Evolutionary conservation across 148 eudicot species (phyloP), one percentile per base, ranked within the genome.

Genomic region (Chenopodium quinoa): DNA sequence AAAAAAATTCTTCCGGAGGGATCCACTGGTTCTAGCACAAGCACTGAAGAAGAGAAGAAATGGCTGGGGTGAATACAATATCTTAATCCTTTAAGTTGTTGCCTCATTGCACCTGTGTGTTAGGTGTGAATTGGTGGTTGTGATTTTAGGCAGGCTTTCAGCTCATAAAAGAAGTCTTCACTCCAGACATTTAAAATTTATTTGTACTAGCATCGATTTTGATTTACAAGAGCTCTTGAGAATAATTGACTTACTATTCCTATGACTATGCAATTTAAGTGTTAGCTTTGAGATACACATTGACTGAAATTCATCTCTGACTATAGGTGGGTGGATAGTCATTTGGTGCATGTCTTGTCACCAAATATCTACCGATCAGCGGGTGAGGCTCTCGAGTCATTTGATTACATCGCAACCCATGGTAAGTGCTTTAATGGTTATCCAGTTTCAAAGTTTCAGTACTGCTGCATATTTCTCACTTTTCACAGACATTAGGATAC

Each of bases 261-360:
- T n/a, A 10, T 23, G 50, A 37, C 52, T 52, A 16, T 73, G 13
- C 7, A 74, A 25, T 16, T 65, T 44, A 4, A 23, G 27, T 77
- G 7, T 46, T 47, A 71, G 75, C 75, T 66, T 66, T 69, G 46
- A 63, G 70, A 14, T 7, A 65, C n/a, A 71, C 54, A 31, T 58
- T 46, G 14, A 67, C 65, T 79, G 54, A 76, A 50, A 79, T 82
- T 67, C 58, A 56, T 76, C 56, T 79, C 82, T 58, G 74, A 71
- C 63, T 88, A 75, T 84, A 96, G 99, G 88, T 96, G 98, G 99
- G 99, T 96, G 79, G 98, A 96, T 83, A 81, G 77, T 87, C 97
- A 94, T 74, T 86, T 96, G 90, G 98, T 96, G 85, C 99, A 96
- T 86, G 88, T 96, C 62, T 83, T 96, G 75, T 94, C 99, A 71